phyloP scores from a whole-genome alignment of 2,329 filamentous ascomycete species.

The Sphaerulina vaccinii region DNA sequence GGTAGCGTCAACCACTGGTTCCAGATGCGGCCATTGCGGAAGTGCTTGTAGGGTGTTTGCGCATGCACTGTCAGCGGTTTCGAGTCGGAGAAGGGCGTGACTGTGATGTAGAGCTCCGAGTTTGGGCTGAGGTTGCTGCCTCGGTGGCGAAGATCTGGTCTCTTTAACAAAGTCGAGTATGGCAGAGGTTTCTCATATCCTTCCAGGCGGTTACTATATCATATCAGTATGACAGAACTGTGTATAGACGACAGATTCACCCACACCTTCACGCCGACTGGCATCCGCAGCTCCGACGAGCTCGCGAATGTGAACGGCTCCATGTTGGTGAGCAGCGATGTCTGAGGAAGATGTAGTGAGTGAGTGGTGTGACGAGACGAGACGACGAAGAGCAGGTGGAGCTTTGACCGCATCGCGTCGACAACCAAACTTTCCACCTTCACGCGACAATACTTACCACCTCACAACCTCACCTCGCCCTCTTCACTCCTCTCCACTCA shows the following conservation, averaged over 20 bases:
- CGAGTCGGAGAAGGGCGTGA: constrained; percentile 91
- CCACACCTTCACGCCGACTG: constrained; percentile 64
- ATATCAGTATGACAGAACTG: background rate
- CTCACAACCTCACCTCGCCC: too few relatives aligned
- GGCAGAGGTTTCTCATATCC: constrained; percentile 72
- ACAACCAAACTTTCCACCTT: too few relatives aligned
- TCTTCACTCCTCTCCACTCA: background rate
- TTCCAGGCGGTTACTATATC: constrained; percentile 63
- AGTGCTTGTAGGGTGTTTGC: constrained; percentile 89
- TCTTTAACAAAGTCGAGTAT: constrained; percentile 74
- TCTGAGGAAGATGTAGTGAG: background rate
- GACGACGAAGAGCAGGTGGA: background rate
- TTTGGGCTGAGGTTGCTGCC: constrained; percentile 79
- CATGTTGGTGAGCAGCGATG: constrained; percentile 52
- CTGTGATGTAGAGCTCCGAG: constrained; percentile 90
- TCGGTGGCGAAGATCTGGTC: constrained; percentile 78
- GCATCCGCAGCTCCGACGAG: constrained; percentile 77
- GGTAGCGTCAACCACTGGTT: constrained; percentile 95
- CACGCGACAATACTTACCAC: too few relatives aligned
- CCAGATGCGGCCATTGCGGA: constrained; percentile 74
- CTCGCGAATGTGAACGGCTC: constrained; percentile 95
- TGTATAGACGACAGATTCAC: constrained; percentile 36
- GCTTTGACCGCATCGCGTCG: too few relatives aligned
- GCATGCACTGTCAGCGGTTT: constrained; percentile 90
- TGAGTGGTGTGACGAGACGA: too few relatives aligned